Evolutionary conservation across 2,329 filamentous ascomycete species (phyloP), one percentile per base, ranked within the genome.

Genomic region (Elsinoe perseae): DNA sequence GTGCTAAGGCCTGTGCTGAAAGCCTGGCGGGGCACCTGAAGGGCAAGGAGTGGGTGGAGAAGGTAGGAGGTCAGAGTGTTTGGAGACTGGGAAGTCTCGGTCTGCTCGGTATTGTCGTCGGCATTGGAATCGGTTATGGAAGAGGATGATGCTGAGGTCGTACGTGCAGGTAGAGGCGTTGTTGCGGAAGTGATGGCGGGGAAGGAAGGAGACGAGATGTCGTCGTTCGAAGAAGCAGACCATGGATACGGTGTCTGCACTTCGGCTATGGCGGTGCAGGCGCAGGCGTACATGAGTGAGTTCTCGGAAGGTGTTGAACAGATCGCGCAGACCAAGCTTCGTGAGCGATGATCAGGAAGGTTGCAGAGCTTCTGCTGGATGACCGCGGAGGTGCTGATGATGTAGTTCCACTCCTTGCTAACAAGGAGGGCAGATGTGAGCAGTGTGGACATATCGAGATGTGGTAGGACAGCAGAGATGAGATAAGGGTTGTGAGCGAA

Each of bases 331-430:
- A 7, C 20, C 16, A 42, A 6, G n/a, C 20, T 16, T 6, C 40
- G 40, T 7, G 9, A 23, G 9, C 40, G 40, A 21, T 27, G 8
- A 18, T 32, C 44, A 18, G 44, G 44, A 9, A 30, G 9, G 12
- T 30, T 20, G 44, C 30, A 50, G 25, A 50, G 44, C 44, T 50
- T 50, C 9, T 50, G 30, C 44, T 50, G 44, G 21, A 50, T 50
- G 12, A 14, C 25, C 20, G 20, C 6, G 2, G 44, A 32, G 14
- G 14, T 50, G 25, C 25, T 25, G 44, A 32, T 50, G 44, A 32
- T 50, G 44, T 3, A 10, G 9, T 32, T 30, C 14, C 25, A 50
- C 4, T 30, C 44, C 12, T 50, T 50, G 44, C 44, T 25, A 16
- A 32, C 27, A 10, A 23, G 23, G 5, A 21, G 16, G 25, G 27